Base-by-base conservation (phyloP, 2,329 filamentous ascomycete species). In the Juglanconis oblonga region DNA sequence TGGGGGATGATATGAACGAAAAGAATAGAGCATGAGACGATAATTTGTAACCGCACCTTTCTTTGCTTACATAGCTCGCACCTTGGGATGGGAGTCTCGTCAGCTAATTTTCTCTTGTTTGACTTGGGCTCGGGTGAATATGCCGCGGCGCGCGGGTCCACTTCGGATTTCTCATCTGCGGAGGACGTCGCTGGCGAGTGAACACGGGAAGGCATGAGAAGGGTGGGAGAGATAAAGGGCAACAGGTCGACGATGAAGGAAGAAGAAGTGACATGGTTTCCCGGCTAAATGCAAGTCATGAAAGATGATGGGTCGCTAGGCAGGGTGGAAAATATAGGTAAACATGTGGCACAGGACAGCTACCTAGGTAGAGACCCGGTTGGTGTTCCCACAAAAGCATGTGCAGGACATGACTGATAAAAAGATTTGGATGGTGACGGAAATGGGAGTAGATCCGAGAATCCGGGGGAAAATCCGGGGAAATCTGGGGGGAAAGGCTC, bases 31-130 rank as follows among this genome's bases (percentile, higher is more conserved):
- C 8, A 42, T 11, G 38, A 49, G 4, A n/a, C 29, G n/a, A 36
- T 36, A 62, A 54, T 29, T 50, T 55, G 45, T 36, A 29, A 38
- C 45, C 50, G 44, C 36, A 91, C 89, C 80, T 93, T 94, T 77
- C 90, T 80, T 73, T 90, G 87, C 74, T 93, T 92, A 78, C 90
- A 92, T 55, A 90, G 81, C 75, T 93, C 90, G 70, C 90, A 88
- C 69, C 86, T 88, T 73, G 70, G 68, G 51, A 72, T 65, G 10
- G 61, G 38, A 56, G 64, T 62, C 68, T 80, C 73, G 79, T 79
- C 68, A 65, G 70, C 66, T 55, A 58, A 56, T 36, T 66, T 66
- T 42, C 66, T 62, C 49, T 67, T 64, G 54, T 62, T 59, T 49
- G 57, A 58, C 55, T 52, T 47, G 17, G 53, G 50, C 38, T 60